Evolutionary conservation across 2,329 filamentous ascomycete species (phyloP), one percentile per base, ranked within the genome.

Genomic region (Drechslera avenae): DNA sequence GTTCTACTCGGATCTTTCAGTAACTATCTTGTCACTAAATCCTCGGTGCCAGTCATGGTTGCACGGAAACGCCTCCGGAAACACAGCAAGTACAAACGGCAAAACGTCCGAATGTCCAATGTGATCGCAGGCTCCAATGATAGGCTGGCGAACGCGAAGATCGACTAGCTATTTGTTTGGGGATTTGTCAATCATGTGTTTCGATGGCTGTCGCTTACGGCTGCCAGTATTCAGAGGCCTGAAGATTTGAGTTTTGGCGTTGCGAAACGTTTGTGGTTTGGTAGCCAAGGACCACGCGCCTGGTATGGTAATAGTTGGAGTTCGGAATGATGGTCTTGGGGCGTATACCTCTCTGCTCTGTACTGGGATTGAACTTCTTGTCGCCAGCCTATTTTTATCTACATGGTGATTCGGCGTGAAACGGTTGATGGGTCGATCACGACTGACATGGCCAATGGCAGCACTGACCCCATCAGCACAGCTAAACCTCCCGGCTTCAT

Each of bases 11-110:
- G 94, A 19, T 97, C 92, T 0, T 97, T 99, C 75, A 96, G 90
- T 54, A 97, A 97, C 71, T 99, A 99, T 68, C 81, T 99, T 6
- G 92, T 99, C 26, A 96, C 91, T 31, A 97, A 97, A 77, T 96
- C 91, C 57, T 96, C 90, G 2, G 91, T 96, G 13, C 94, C 94
- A 0, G 94, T 99, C 53, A 99, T 99, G 94, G 94, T 97, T 30
- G 94, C 94, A 6, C 82, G 94, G 52, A 97, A 96, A 79, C 88
- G 90, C 50, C 80, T 97, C 35, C 83, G 89, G 40, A 96, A 96
- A 74, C 89, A 95, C 76, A 87, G 85, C 71, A 92, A 93, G 71
- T 89, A 88, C 72, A 89, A 88, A 74, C 84, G 84, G 54, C 82
- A 85, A 14, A 84, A 86, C 35, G 78, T 90, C 53, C 85, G 86